Conservation (phyloP, 2,329 filamentous ascomycete species). For the Coniochaeta hoffmannii region DNA sequence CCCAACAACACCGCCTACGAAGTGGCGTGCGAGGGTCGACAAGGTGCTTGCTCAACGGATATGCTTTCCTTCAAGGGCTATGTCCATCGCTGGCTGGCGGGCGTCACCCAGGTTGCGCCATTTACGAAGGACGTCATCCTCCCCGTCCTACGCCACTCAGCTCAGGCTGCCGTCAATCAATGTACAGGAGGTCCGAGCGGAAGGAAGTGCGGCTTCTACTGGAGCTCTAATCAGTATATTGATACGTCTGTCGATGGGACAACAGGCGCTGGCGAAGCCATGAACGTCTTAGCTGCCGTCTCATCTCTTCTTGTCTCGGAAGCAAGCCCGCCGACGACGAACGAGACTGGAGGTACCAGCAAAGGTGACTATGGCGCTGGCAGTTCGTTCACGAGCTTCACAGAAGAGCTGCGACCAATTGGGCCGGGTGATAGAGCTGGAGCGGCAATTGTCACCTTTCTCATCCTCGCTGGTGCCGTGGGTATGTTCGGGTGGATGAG, state of each 20-base stretch:
- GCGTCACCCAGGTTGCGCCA: slow-evolving; percentile 53
- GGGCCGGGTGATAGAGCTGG: slow-evolving; percentile 39
- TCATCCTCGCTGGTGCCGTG: slow-evolving; percentile 32
- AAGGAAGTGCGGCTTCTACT: slow-evolving; percentile 58
- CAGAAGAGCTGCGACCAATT: slow-evolving; percentile 19
- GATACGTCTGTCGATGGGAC: slow-evolving; percentile 44
- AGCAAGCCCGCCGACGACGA: slow-evolving; percentile 33
- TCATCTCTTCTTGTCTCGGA: slow-evolving; percentile 38
- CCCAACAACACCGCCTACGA: slow-evolving; percentile 57
- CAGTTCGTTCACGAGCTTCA: slow-evolving; percentile 21
- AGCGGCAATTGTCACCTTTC: slow-evolving; percentile 38
- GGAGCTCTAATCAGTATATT: slow-evolving; percentile 34
- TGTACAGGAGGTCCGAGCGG: slow-evolving; percentile 53
- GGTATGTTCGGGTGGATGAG: slow-evolving; percentile 46
- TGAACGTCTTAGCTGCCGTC: slow-evolving; percentile 50
- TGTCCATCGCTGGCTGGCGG: slow-evolving; percentile 56
- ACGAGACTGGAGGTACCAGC: slow-evolving; percentile 42
- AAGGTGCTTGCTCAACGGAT: slow-evolving; percentile 57
- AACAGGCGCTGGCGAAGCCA: slow-evolving; percentile 49
- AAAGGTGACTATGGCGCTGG: slow-evolving; percentile 33
- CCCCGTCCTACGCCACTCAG: slow-evolving; percentile 48
- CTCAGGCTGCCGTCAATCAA: slow-evolving; percentile 51
- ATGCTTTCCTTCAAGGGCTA: slow-evolving; percentile 68
- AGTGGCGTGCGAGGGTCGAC: slow-evolving; percentile 52
- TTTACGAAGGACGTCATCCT: slow-evolving; percentile 45